A percentile compares a stretch with the other conserved stretches of the same genome.
phyloP scores from a whole-genome alignment of 768 basidiomycete genomes.

The Lactarius evosmus region DNA sequence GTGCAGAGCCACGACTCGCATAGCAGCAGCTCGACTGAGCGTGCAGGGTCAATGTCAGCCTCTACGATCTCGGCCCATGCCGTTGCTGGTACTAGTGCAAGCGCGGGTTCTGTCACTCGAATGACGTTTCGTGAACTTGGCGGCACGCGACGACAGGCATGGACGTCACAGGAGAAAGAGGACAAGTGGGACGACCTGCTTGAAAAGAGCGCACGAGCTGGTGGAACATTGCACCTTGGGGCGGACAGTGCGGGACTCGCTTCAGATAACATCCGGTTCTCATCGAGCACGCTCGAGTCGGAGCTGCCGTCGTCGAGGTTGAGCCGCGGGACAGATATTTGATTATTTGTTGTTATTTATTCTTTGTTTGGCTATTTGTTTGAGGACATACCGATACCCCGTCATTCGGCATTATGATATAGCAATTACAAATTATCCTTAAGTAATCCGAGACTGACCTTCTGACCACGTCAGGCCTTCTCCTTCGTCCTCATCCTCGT shows the following conservation, averaged over 20 bases:
- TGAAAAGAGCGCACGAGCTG: conserved; percentile 62
- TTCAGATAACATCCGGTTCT: conserved; percentile 44
- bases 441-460: not conserved
- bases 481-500: too few relatives aligned
- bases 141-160: conserved; percentile 36
- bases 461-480: not conserved
- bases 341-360: not conserved
- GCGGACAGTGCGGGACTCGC: conserved; percentile 38
- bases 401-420: conserved; percentile 1
- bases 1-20: conserved; percentile 21
- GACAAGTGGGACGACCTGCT: conserved; percentile 69
- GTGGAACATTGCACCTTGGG: conserved; percentile 67
- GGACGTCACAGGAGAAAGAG: conserved; percentile 69
- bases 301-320: too few relatives aligned
- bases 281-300: conserved; percentile 29
- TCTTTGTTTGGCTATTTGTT: not conserved
- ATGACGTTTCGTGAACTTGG: conserved; percentile 50
- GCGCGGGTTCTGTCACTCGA: conserved; percentile 30
- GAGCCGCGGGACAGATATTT: not conserved
- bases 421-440: not conserved
- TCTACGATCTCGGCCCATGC: not conserved
- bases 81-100: not conserved
- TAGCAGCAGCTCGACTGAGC: conserved; percentile 23
- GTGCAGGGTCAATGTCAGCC: conserved; percentile 19
- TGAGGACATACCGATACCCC: not conserved